These are phyloP conservation scores for Lecanosticta acicola DNA, from an alignment of 2,329 filamentous ascomycete species.

Conservation along the genomic window DNA sequence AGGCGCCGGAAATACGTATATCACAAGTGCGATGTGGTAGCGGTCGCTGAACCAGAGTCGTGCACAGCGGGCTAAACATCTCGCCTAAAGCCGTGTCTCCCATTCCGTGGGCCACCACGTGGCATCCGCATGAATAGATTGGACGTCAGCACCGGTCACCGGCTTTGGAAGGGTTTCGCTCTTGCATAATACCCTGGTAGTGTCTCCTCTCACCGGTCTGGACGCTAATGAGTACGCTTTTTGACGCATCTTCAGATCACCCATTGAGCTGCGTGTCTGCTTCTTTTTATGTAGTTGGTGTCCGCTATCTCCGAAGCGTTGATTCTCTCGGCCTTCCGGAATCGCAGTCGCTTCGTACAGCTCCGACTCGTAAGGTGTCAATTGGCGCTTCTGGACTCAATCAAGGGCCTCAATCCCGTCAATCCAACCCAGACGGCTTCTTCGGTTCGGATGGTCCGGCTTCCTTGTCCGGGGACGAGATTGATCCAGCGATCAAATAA, in stretches of 20 bases:
- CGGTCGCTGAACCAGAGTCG: neutral
- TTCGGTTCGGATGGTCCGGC: conserved; percentile 74
- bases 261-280: neutral
- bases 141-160: neutral
- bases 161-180: too few species aligned
- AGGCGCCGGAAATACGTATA: neutral
- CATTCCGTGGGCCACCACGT: neutral
- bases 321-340: too few species aligned
- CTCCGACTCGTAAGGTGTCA: too few species aligned
- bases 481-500: conserved; percentile 84
- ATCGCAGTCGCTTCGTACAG: too few species aligned
- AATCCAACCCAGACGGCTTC: conserved; percentile 76
- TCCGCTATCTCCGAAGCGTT: too few species aligned
- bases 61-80: neutral
- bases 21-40: neutral
- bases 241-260: neutral
- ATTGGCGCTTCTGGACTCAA: conserved; percentile 23
- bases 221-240: too few species aligned
- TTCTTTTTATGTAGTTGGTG: too few species aligned
- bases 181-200: too few species aligned
- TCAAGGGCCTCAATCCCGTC: conserved; percentile 54
- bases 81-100: neutral
- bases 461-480: conserved; percentile 72
- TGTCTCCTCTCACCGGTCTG: too few species aligned
- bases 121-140: neutral